Evolutionary conservation across 2,329 filamentous ascomycete species (phyloP), one percentile per base, ranked within the genome.

Genomic region (Xylaria sp.): DNA sequence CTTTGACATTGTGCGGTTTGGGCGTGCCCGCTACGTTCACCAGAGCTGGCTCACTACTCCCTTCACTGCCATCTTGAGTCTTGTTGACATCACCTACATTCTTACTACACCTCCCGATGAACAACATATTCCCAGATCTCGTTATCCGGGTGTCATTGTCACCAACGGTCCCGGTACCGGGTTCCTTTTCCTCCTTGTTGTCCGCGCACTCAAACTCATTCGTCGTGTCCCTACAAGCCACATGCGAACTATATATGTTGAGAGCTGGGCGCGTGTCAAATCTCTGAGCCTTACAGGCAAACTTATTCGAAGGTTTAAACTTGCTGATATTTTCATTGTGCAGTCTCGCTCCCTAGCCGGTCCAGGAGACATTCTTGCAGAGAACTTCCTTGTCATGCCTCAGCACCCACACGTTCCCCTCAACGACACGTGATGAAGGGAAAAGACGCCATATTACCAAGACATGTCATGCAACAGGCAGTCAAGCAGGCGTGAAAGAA

Each of bases 161-260:
- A 93, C 91, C 60, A 97, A 98, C 76, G 95, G 95, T 0, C 95
- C 95, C 0, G 95, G 91, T 0, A 97, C 93, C 0, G 93, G 91
- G 0, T 93, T 97, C 68, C 90, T 97, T 41, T 84, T 97, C 56
- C 86, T 84, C 2, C 60, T 87, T 2, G 81, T 82, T 0, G 85
- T 83, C 0, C 82, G 85, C 45, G 1, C 82, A 0, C 74, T 89
- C 56, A 87, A 85, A 74, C 68, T 87, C 12, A 72, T 83, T 39
- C 81, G 73, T 61, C 10, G 83, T 6, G 80, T 82, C 30, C 84
- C 84, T 0, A 78, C 82, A 23, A 80, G 84, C 32, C 86, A 86
- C 70, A 90, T 95, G 82, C 88, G 89, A 70, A 90, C 92, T 10
- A 83, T 98, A 15, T 99, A 96, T 78, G 87, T 97, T 32, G 96